Conservation (phyloP, 768 basidiomycete species). For the Chalciporus piperatus region DNA sequence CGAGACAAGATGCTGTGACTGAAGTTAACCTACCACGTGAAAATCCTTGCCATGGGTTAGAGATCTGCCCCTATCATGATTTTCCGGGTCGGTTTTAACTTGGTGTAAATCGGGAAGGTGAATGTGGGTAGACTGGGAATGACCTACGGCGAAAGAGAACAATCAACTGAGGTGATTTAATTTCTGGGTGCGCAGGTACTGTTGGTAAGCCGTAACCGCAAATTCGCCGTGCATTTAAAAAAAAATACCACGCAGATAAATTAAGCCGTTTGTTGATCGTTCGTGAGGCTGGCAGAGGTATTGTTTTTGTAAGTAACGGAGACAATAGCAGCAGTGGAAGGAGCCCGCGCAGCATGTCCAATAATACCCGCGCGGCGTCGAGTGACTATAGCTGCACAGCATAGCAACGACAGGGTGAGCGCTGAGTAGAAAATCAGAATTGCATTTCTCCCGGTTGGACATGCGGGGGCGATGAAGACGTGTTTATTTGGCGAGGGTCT, state of each 20-base stretch:
- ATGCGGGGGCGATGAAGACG: not conserved
- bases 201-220: not conserved
- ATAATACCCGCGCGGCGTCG: constrained; percentile 15
- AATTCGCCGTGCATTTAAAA: not conserved
- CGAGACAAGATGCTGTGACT: constrained; percentile 17
- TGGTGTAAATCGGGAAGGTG: not conserved
- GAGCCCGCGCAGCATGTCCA: constrained; percentile 17
- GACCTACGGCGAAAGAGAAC: not conserved
- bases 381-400: constrained; percentile 1
- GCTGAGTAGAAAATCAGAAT: not conserved
- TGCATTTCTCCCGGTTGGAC: not conserved
- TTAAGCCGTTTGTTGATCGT: constrained; percentile 20
- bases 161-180: not conserved
- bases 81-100: not conserved
- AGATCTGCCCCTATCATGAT: not conserved
- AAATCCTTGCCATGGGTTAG: not conserved
- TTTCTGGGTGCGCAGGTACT: not conserved
- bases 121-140: not conserved
- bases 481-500: not conserved
- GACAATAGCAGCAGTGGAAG: not conserved
- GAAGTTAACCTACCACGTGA: constrained; percentile 9
- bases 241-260: not conserved
- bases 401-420: not conserved
- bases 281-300: constrained; percentile 5
- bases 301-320: constrained; percentile 10